These are phyloP conservation scores for Aspergillus thermomutatus DNA, from an alignment of 2,329 filamentous ascomycete genomes.

Conservation along the genomic window DNA sequence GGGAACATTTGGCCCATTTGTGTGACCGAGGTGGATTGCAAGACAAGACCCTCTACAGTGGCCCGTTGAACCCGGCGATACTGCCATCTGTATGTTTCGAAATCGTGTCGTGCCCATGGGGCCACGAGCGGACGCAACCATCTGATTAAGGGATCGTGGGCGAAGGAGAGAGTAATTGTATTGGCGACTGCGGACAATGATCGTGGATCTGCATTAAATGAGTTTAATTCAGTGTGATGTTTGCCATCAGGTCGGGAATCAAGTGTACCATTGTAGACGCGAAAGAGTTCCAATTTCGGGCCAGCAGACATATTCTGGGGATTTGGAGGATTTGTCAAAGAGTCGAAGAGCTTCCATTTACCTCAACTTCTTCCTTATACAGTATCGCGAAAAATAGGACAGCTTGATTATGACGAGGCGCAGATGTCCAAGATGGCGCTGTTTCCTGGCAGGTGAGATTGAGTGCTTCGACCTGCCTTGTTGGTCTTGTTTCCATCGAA, in stretches of 20 bases:
- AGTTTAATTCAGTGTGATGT: background rate
- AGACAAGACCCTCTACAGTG: slow-evolving; percentile 17
- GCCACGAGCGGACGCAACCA: slow-evolving; percentile 22
- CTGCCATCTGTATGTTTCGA: slow-evolving; percentile 20
- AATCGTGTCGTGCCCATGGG: too few relatives aligned
- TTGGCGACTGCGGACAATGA: slow-evolving; percentile 13
- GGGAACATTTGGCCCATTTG: slow-evolving; percentile 11
- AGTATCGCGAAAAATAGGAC: background rate
- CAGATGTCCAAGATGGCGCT: too few relatives aligned
- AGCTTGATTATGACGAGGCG: too few relatives aligned
- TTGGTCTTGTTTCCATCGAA: background rate
- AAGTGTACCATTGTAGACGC: slow-evolving; percentile 7
- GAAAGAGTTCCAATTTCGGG: slow-evolving; percentile 6
- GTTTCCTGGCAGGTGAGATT: too few relatives aligned
- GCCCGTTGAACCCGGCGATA: slow-evolving; percentile 21
- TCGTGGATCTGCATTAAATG: slow-evolving; percentile 7
- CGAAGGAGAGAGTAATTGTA: slow-evolving; percentile 22
- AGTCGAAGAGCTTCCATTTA: background rate
- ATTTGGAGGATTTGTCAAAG: background rate
- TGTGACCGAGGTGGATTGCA: slow-evolving; percentile 8
- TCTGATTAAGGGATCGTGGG: slow-evolving; percentile 22
- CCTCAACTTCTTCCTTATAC: background rate
- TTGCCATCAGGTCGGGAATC: background rate
- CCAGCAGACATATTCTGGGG: background rate
- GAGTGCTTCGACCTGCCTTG: background rate